Percentiles rank a stretch among this genome's conserved stretches.
phyloP scores from a whole-genome alignment of 2,329 filamentous ascomycete genomes.

The Emmonsia crescens region DNA sequence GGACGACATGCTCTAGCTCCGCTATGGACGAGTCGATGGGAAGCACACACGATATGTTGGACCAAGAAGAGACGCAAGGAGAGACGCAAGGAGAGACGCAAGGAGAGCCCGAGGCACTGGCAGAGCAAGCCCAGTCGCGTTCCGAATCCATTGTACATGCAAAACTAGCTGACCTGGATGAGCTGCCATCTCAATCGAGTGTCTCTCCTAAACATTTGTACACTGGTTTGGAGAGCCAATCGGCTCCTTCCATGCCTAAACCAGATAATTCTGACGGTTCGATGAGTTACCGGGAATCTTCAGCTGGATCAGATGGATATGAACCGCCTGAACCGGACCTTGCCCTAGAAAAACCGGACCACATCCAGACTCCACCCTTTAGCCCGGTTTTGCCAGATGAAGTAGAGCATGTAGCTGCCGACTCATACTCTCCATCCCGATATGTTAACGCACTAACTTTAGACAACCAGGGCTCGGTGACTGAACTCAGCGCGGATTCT shows the following conservation, averaged over 20 bases:
- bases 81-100: too few relatives aligned
- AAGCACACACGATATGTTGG: conserved; percentile 7
- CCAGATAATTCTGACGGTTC: neutral
- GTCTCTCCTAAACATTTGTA: neutral
- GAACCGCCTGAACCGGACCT: conserved; percentile 42
- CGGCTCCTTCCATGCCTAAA: conserved; percentile 4
- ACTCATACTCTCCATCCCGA: conserved; percentile 16
- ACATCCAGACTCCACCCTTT: conserved; percentile 32
- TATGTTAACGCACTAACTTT: conserved; percentile 24
- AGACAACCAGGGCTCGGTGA: conserved; percentile 20
- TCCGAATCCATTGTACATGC: neutral
- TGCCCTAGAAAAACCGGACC: conserved; percentile 18
- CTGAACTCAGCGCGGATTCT: conserved; percentile 18
- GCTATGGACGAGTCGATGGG: conserved; percentile 31
- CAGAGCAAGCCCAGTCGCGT: neutral
- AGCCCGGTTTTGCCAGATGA: conserved; percentile 30
- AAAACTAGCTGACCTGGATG: neutral
- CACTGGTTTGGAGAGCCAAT: conserved; percentile 7
- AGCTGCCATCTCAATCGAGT: neutral
- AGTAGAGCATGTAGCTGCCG: conserved; percentile 18
- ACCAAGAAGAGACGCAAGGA: neutral
- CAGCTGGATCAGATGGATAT: conserved; percentile 41
- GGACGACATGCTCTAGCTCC: conserved; percentile 21
- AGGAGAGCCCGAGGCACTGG: neutral
- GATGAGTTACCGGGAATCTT: conserved; percentile 19